These are phyloP conservation scores for Marsdenia floribunda DNA, from an alignment of 257 asterid genomes.

Conservation along the genomic window DNA sequence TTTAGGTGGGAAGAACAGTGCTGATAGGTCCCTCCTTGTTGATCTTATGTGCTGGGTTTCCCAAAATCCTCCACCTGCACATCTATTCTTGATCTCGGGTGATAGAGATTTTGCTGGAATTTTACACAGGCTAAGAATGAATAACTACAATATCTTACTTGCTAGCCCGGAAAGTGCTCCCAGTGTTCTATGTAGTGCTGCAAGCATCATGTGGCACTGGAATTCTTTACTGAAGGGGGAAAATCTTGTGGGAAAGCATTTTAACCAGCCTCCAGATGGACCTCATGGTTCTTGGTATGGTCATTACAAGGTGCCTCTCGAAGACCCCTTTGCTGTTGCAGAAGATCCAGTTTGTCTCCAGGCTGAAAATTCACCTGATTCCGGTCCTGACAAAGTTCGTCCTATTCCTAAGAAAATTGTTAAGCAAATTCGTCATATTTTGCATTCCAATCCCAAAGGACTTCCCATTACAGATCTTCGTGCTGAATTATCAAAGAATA, in stretches of 20 bases:
- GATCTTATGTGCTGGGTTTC: slow-evolving; percentile 95
- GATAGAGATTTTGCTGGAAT: slow-evolving; percentile 81
- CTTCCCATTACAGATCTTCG: slow-evolving; percentile 52
- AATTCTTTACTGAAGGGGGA: slow-evolving; percentile 69
- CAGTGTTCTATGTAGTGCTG: slow-evolving; percentile 75
- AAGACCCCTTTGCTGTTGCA: slow-evolving; percentile 54
- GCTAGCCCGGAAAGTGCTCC: slow-evolving; percentile 64
- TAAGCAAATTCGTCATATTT: slow-evolving; percentile 43
- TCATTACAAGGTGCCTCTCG: slow-evolving; percentile 60
- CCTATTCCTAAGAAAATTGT: slow-evolving; percentile 58
- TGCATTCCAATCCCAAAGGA: slow-evolving; percentile 60
- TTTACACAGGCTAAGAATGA: slow-evolving; percentile 80
- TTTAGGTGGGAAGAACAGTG: slow-evolving; percentile 90
- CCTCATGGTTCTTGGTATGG: slow-evolving; percentile 89
- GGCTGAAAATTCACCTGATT: slow-evolving; percentile 33
- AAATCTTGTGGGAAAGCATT: slow-evolving; percentile 63
- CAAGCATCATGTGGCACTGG: slow-evolving; percentile 98
- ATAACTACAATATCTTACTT: slow-evolving; percentile 77
- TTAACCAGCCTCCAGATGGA: slow-evolving; percentile 97
- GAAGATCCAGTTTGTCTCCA: slow-evolving; percentile 36
- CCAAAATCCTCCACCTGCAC: slow-evolving; percentile 97
- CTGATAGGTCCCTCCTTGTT: slow-evolving; percentile 84
- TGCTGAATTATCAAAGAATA: slow-evolving; percentile 40
- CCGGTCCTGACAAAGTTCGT: slow-evolving; percentile 40
- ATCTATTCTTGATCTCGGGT: slow-evolving; percentile 76